Conservation (phyloP, 2,329 filamentous ascomycete species). For the Epichloe elymi region DNA sequence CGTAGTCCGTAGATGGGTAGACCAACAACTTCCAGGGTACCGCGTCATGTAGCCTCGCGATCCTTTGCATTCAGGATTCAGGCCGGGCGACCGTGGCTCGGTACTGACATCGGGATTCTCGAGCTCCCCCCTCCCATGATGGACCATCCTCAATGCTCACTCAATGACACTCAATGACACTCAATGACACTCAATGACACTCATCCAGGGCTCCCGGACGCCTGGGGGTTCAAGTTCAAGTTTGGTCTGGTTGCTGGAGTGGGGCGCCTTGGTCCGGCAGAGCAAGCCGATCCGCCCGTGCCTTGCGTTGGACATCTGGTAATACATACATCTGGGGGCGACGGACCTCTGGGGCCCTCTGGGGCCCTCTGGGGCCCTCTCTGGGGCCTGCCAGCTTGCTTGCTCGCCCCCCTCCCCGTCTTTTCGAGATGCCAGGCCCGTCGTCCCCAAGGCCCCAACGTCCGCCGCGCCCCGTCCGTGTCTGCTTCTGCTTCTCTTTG, state of each 20-base stretch:
- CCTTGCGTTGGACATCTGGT: slow-evolving; percentile 1
- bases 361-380: not conserved
- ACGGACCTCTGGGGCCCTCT: not conserved
- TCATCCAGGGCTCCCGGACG: not conserved
- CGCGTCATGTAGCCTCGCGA: too few species aligned
- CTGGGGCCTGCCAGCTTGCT: not conserved
- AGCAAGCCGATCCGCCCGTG: slow-evolving; percentile 6
- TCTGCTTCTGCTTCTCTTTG: slow-evolving; percentile 2
- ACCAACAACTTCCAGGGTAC: too few species aligned
- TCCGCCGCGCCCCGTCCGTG: slow-evolving; percentile 8
- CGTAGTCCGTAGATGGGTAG: too few species aligned
- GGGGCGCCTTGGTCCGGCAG: slow-evolving; percentile 3
- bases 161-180: too few species aligned
- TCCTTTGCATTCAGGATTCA: too few species aligned
- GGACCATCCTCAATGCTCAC: too few species aligned
- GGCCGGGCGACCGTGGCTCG: too few species aligned
- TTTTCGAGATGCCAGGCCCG: slow-evolving; percentile 4
- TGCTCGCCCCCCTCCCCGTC: slow-evolving; percentile 2
- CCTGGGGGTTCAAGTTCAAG: not conserved
- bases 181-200: too few species aligned
- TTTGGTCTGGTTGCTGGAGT: not conserved
- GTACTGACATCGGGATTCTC: too few species aligned
- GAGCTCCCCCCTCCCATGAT: too few species aligned
- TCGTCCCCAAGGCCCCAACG: not conserved
- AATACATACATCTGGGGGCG: not conserved